Percentiles rank a stretch among this genome's conserved stretches.
These are phyloP conservation scores for Rhytidiadelphus loreus DNA, from an alignment of 225 moss, liverwort and hornwort genomes.

Conservation along the genomic window DNA sequence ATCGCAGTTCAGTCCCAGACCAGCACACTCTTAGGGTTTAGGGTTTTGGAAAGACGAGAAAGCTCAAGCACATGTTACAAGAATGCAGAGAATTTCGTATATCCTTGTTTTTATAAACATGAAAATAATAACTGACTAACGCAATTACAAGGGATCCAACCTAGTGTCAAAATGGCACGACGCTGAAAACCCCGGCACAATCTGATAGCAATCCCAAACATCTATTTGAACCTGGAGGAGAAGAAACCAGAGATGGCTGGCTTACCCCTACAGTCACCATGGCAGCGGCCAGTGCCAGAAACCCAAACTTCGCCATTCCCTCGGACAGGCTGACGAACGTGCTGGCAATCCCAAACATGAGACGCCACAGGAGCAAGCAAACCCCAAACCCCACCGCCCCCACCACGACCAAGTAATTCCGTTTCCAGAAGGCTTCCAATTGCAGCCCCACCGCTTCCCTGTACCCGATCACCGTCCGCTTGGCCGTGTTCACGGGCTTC, in stretches of 20 bases:
- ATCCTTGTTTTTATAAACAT: neutral
- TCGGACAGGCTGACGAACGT: slow-evolving; percentile 88
- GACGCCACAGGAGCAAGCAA: slow-evolving; percentile 76
- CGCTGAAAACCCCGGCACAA: neutral
- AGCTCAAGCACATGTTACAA: neutral
- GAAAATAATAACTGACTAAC: neutral
- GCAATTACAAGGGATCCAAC: neutral
- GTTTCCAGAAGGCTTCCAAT: slow-evolving; percentile 94
- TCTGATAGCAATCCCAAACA: neutral
- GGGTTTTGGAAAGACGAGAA: neutral
- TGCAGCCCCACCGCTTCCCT: slow-evolving; percentile 77
- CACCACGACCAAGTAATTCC: slow-evolving; percentile 74
- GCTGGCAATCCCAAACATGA: slow-evolving; percentile 96
- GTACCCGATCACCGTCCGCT: slow-evolving; percentile 26
- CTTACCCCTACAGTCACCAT: slow-evolving; percentile 70
- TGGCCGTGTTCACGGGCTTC: slow-evolving; percentile 35
- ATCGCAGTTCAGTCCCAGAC: neutral
- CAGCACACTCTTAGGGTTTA: neutral
- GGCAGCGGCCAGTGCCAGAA: slow-evolving; percentile 83
- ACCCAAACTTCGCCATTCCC: slow-evolving; percentile 96
- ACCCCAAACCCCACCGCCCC: slow-evolving; percentile 58
- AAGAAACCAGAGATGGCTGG: neutral
- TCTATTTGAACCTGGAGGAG: neutral
- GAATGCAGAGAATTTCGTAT: neutral
- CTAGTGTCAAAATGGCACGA: neutral